phyloP scores from a whole-genome alignment of 2,329 filamentous ascomycete genomes.

The Ophiobolus disseminans region DNA sequence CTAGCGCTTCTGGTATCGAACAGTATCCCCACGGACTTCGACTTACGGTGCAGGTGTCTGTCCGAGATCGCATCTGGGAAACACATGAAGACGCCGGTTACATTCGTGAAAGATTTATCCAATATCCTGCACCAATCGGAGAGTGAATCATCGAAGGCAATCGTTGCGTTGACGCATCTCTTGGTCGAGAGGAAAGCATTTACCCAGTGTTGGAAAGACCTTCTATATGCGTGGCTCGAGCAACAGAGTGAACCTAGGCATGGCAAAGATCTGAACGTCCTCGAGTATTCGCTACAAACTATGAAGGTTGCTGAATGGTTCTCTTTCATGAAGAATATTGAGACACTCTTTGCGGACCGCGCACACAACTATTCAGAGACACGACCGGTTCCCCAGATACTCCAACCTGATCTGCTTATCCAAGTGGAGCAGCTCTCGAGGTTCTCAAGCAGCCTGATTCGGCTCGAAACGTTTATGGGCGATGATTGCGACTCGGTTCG shows the following conservation, averaged over 20 bases:
- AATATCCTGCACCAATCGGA: slow-evolving; percentile 12
- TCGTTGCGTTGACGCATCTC: slow-evolving; percentile 26
- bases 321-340: slow-evolving; percentile 26
- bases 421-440: slow-evolving; percentile 7
- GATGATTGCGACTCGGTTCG: slow-evolving; percentile 13
- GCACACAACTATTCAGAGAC: too few species aligned
- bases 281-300: slow-evolving; percentile 23
- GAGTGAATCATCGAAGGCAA: slow-evolving; percentile 10
- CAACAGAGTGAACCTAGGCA: slow-evolving; percentile 9
- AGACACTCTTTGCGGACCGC: slow-evolving; percentile 24
- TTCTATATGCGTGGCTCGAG: slow-evolving; percentile 25
- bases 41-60: slow-evolving; percentile 27
- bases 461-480: slow-evolving; percentile 23
- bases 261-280: not conserved
- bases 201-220: slow-evolving; percentile 27
- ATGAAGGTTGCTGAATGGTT: slow-evolving; percentile 32
- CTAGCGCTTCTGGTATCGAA: slow-evolving; percentile 27
- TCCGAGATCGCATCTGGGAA: slow-evolving; percentile 18
- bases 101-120: slow-evolving; percentile 18
- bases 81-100: slow-evolving; percentile 10
- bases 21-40: slow-evolving; percentile 4
- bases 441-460: slow-evolving; percentile 19
- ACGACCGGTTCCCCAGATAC: not conserved
- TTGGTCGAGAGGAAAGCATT: slow-evolving; percentile 14
- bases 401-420: slow-evolving; percentile 6